These are phyloP conservation scores for Populus euphratica DNA, from an alignment of 345 rosid species.

Conservation along the genomic window DNA sequence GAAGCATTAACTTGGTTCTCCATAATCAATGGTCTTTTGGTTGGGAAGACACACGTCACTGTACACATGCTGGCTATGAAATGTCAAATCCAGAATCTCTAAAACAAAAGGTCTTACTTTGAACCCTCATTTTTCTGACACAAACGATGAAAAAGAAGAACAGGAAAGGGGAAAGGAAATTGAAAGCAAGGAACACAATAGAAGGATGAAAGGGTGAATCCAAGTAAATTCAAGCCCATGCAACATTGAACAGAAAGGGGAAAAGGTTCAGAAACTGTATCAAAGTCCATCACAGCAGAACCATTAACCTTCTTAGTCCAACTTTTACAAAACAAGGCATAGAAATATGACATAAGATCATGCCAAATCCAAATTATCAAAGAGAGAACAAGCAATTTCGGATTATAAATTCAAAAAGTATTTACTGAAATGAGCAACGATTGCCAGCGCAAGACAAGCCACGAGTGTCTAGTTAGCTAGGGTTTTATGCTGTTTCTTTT, in stretches of 20 bases:
- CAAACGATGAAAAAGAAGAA: constrained; percentile 7
- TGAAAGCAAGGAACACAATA: constrained; percentile 19
- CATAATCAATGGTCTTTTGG: not conserved
- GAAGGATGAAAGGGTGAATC: constrained; percentile 13
- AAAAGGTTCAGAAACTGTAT: constrained; percentile 26
- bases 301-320: not conserved
- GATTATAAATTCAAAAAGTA: not conserved
- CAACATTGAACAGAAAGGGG: constrained; percentile 12
- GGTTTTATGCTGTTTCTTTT: constrained; percentile 27
- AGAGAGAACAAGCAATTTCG: constrained; percentile 4
- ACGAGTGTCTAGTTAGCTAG: constrained; percentile 31
- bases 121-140: constrained; percentile 42
- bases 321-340: not conserved
- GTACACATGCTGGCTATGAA: constrained; percentile 34
- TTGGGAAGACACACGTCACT: not conserved
- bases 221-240: not conserved
- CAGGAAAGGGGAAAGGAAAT: constrained; percentile 15
- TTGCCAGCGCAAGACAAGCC: constrained; percentile 7
- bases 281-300: constrained; percentile 19
- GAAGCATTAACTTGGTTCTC: not conserved
- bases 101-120: constrained; percentile 40
- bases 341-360: constrained; percentile 7
- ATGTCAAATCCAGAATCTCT: constrained; percentile 70
- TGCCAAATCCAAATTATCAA: not conserved
- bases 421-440: not conserved